phyloP scores from a whole-genome alignment of 768 basidiomycete genomes.

The Tylopilus balloui region DNA sequence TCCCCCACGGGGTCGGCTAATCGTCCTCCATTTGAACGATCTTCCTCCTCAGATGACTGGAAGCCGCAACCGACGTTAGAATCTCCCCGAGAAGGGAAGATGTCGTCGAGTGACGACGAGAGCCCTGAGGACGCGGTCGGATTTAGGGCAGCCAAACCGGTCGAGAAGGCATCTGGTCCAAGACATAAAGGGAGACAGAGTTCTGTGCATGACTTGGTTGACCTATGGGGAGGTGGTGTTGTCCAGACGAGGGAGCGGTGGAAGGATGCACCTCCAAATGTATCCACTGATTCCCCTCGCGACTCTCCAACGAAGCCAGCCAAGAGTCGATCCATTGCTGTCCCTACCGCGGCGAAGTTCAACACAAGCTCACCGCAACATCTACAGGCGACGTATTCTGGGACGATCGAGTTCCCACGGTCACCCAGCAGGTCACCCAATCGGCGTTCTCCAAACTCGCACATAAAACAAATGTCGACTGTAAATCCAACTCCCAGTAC shows the following conservation, averaged over 20 bases:
- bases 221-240: constrained; percentile 65
- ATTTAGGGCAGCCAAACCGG: constrained; percentile 20
- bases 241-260: constrained; percentile 42
- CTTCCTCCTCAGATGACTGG: constrained; percentile 46
- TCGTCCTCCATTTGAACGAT: constrained; percentile 12
- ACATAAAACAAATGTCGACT: constrained; percentile 30
- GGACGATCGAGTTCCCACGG: constrained; percentile 16
- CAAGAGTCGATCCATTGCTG: constrained; percentile 20
- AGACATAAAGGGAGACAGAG: constrained; percentile 56
- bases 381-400: constrained; percentile 17
- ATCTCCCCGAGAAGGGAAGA: constrained; percentile 27
- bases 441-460: constrained; percentile 26
- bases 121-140: constrained; percentile 46
- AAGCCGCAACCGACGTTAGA: constrained; percentile 35
- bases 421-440: constrained; percentile 30
- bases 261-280: constrained; percentile 18
- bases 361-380: constrained; percentile 25
- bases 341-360: constrained; percentile 18
- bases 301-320: constrained; percentile 15
- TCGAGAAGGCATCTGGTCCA: constrained; percentile 24
- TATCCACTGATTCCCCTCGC: constrained; percentile 15
- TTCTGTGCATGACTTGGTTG: constrained; percentile 80
- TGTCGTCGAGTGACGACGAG: constrained; percentile 55
- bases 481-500: constrained; percentile 19
- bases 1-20: not conserved